A percentile compares a stretch with the other conserved stretches of the same genome.
Evolutionary conservation across 2,329 filamentous ascomycete genomes (phyloP).

Genomic region (Ophiobolus disseminans): DNA sequence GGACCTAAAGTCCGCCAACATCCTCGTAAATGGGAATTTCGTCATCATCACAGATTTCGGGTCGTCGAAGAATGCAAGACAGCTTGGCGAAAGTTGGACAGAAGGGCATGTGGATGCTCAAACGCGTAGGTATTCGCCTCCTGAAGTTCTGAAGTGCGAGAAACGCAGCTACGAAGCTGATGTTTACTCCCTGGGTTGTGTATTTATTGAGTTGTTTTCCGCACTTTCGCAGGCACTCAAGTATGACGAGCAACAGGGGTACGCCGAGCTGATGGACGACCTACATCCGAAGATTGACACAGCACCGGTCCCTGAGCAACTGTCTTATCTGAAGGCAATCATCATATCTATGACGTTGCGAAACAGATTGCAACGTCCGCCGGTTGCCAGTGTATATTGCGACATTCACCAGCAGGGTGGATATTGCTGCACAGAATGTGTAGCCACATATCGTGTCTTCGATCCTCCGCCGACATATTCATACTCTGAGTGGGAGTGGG

Average conservation of each 20-base stretch:
- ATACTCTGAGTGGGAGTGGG: background rate
- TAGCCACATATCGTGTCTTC: too few species aligned
- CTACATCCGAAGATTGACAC: background rate
- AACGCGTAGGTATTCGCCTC: conserved; percentile 14
- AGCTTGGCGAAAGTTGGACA: background rate
- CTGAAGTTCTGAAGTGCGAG: conserved; percentile 15
- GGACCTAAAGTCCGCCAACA: conserved; percentile 30
- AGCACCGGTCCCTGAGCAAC: background rate
- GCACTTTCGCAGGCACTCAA: background rate
- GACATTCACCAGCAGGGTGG: background rate
- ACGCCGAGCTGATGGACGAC: background rate
- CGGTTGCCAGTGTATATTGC: background rate
- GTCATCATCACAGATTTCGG: conserved; percentile 32
- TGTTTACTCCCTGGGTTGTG: conserved; percentile 30
- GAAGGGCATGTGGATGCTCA: conserved; percentile 1
- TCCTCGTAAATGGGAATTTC: conserved; percentile 18
- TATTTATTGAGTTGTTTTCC: conserved; percentile 23
- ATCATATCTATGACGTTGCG: background rate
- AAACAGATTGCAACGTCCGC: background rate
- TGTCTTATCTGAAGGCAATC: background rate
- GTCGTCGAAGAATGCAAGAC: conserved; percentile 2
- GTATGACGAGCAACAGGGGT: background rate
- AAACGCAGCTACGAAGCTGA: conserved; percentile 21
- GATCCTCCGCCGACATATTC: background rate
- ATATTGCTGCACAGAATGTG: background rate